A percentile compares a stretch with the other conserved stretches of the same genome.
These are phyloP conservation scores for Zasmidium angulare DNA, from an alignment of 2,329 filamentous ascomycete genomes.

Conservation along the genomic window DNA sequence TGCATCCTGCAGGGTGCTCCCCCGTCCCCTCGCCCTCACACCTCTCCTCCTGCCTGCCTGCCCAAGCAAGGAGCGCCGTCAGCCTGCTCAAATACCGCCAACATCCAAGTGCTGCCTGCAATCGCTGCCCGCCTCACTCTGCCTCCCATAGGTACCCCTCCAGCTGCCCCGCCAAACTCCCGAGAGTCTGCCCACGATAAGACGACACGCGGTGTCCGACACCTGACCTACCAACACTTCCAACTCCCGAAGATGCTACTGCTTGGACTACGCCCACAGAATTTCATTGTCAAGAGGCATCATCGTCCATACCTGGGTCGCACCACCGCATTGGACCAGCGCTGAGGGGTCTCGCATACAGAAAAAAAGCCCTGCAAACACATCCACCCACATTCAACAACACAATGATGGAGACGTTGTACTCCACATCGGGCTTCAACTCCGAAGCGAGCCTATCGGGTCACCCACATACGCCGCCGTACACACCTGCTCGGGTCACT, in stretches of 20 bases:
- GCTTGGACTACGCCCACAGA: constrained; percentile 25
- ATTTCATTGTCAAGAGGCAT: constrained; percentile 32
- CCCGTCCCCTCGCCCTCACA: background rate
- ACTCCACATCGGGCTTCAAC: constrained; percentile 26
- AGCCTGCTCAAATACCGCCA: constrained; percentile 1
- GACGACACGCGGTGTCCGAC: constrained; percentile 11
- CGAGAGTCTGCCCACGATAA: constrained; percentile 12
- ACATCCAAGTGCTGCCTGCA: constrained; percentile 12
- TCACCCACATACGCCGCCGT: constrained; percentile 31
- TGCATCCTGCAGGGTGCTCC: constrained; percentile 16
- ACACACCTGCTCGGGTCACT: constrained; percentile 25
- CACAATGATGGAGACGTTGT: constrained; percentile 23
- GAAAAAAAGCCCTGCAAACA: background rate
- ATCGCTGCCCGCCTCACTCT: constrained; percentile 11
- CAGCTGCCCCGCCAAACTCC: background rate
- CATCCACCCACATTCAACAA: constrained; percentile 1
- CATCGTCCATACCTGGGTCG: constrained; percentile 27
- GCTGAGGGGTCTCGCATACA: constrained; percentile 25
- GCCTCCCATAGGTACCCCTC: constrained; percentile 1
- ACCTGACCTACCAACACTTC: constrained; percentile 8
- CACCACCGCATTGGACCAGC: constrained; percentile 19
- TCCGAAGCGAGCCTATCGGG: constrained; percentile 24
- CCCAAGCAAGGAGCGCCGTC: constrained; percentile 14
- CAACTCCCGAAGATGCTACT: constrained; percentile 31
- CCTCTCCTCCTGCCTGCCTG: constrained; percentile 7